Base-by-base conservation (phyloP, 2,329 filamentous ascomycete species). In the Fusarium solani-melongenae region DNA sequence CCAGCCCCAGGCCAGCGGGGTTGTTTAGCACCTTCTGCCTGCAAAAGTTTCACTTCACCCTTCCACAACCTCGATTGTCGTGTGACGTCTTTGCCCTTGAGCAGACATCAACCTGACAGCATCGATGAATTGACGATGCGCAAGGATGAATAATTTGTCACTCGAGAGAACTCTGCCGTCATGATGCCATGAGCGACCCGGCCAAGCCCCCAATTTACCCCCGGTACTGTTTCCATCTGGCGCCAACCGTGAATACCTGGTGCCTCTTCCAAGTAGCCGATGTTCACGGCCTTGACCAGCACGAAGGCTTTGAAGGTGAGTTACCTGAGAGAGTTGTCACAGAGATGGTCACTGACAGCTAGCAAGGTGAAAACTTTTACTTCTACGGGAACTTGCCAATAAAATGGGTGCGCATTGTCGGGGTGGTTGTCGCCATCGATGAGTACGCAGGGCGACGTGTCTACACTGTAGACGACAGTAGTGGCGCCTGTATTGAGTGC, bases 311-410 rank as follows among this genome's bases (percentile, higher is more conserved):
- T 76, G 84, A 88, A 83, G 88, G 90, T 90, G 77, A 39, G 81
- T 12, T 53, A 8, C 22, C n/a, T 20, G 51, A 36, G 15, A 14
- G 1, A 6, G 20, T n/a, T 4, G 4, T 31, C 31, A 7, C 10
- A 29, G 22, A n/a, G 33, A n/a, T 29, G 12, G 27, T 41, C 10
- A 58, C 73, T 78, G 27, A 79, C 61, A 15, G 7, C 5, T 2
- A 12, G 33, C 6, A 24, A 83, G 86, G 86, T 57, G 87, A 90
- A 76, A 83, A 87, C 71, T 84, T 92, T 36, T 92, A 87, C 79
- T 94, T 95, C 81, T 87, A 91, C 83, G 82, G 86, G 58, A 95
- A 95, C 80, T 90, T 95, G 74, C 93, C 93, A 0, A 90, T 96
- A 75, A 90, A 91, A 86, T 95, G 92, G 89, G 89, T 93, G 62